Evolutionary conservation across 2,329 filamentous ascomycete genomes (phyloP), one percentile per base, ranked within the genome.

Genomic region (Neofusicoccum parvum): DNA sequence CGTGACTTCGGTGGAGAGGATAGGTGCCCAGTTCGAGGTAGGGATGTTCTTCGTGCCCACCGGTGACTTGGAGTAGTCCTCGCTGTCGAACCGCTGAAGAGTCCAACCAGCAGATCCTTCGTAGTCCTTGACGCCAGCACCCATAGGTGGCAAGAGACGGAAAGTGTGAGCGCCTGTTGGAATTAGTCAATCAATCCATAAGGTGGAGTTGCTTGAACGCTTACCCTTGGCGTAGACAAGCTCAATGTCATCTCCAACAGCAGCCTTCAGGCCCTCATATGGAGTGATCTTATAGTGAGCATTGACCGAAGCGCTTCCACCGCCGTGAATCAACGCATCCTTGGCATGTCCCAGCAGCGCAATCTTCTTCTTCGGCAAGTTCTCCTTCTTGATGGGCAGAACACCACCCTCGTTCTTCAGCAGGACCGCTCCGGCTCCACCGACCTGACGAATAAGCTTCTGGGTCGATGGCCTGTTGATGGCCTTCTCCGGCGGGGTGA

Each of bases 261-360:
- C 46, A 12, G 45, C 59, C 48, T 62, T 51, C 48, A 64, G 11
- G 10, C 62, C 62, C 51, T 89, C 87, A 56, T 88, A 81, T 0
- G 88, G 88, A 10, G 88, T 81, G 3, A 87, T 88, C 69, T 82
- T 87, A 74, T 90, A 90, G 75, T 90, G 90, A 0, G 88, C 87
- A 72, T 90, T 90, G 58, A 90, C 77, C 68, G 86, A 88, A n/a
- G 88, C 88, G 71, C 88, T 90, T 60, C 88, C 88, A 46, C 88
- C 88, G 54, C 88, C 88, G 14, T 86, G 86, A n/a, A 86, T 87
- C 68, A 90, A 89, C 0, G 88, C 85, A 64, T 87, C 80, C 72
- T 89, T 88, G n/a, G 87, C 87, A 68, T 90, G 90, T 0, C 88
- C 88, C 56, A 90, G 89, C 66, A 90, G 82, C 3, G 88, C 88